These are phyloP conservation scores for Acorus gramineus DNA, from an alignment of 106 monocot species.

Conservation along the genomic window DNA sequence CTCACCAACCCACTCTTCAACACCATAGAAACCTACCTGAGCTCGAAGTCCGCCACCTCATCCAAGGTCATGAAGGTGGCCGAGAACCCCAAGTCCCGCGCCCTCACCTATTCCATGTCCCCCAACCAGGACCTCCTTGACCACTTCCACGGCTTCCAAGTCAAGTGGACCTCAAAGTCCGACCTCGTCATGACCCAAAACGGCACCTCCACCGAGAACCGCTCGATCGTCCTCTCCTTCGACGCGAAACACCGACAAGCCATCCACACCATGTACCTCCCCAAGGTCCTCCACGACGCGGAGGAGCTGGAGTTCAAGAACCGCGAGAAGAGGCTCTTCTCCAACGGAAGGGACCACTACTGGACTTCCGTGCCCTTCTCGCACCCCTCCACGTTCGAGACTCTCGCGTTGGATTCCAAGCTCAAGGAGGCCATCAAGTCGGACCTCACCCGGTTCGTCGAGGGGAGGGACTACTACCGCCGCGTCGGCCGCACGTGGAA, in stretches of 20 bases:
- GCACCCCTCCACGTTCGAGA: too few relatives aligned
- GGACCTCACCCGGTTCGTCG: too few relatives aligned
- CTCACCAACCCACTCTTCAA: conserved; percentile 17
- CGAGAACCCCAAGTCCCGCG: conserved; percentile 3
- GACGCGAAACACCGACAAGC: conserved; percentile 18
- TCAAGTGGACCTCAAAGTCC: conserved; percentile 14
- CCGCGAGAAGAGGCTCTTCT: conserved; percentile 20
- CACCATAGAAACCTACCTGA: conserved; percentile 21
- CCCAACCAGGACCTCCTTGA: conserved; percentile 26
- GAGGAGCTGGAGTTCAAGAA: conserved; percentile 2
- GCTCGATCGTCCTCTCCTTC: conserved; percentile 19
- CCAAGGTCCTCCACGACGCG: conserved; percentile 8
- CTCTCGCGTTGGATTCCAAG: too few relatives aligned
- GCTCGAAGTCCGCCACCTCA: conserved; percentile 13
- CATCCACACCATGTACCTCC: conserved; percentile 12
- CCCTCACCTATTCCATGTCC: conserved; percentile 11
- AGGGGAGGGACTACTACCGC: too few relatives aligned
- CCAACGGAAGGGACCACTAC: conserved; percentile 13
- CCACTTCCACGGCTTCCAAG: conserved; percentile 19
- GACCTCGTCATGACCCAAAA: neutral
- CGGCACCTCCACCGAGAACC: neutral
- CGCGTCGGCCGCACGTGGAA: too few relatives aligned
- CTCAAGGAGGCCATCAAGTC: too few relatives aligned
- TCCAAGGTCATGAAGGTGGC: conserved; percentile 7
- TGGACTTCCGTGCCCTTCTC: too few relatives aligned